Conservation (phyloP, 2,329 filamentous ascomycete genomes). For the Cercospora brassicicola region DNA sequence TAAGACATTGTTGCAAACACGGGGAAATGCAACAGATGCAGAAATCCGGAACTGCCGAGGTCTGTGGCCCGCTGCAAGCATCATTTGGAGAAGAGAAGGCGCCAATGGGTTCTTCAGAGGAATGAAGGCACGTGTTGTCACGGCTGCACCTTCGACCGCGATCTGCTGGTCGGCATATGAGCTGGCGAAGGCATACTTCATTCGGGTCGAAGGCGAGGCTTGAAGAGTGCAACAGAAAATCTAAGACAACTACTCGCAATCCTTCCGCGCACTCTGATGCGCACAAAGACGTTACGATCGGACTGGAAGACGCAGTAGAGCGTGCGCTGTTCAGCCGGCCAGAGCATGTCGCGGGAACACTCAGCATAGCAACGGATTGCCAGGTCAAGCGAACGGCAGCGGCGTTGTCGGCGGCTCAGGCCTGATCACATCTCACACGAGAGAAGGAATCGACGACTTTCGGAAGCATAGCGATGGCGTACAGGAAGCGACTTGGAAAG, state of each 20-base stretch:
- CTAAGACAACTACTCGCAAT: background rate
- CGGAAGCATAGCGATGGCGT: background rate
- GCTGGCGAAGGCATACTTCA: conserved; percentile 69
- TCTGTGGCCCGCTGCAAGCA: conserved; percentile 72
- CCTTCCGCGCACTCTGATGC: background rate
- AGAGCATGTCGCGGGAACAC: background rate
- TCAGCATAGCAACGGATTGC: background rate
- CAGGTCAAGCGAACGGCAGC: background rate
- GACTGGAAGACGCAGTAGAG: background rate
- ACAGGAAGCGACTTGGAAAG: background rate
- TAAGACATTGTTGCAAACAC: conserved; percentile 94
- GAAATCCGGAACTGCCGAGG: conserved; percentile 85
- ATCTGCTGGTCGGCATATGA: conserved; percentile 90
- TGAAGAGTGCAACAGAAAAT: conserved; percentile 9
- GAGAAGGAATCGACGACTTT: background rate
- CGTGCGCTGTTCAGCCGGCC: background rate
- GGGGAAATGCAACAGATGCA: conserved; percentile 75
- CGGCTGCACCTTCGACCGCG: conserved; percentile 98
- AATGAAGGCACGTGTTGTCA: conserved; percentile 84
- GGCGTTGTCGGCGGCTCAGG: background rate
- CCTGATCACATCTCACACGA: background rate
- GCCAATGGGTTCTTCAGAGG: conserved; percentile 89
- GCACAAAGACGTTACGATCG: background rate
- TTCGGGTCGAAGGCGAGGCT: conserved; percentile 41
- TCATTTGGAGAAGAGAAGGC: conserved; percentile 82